Percentiles rank a stretch among this genome's conserved stretches.
phyloP scores from a whole-genome alignment of 345 rosid genomes.

The Balakata baccata region DNA sequence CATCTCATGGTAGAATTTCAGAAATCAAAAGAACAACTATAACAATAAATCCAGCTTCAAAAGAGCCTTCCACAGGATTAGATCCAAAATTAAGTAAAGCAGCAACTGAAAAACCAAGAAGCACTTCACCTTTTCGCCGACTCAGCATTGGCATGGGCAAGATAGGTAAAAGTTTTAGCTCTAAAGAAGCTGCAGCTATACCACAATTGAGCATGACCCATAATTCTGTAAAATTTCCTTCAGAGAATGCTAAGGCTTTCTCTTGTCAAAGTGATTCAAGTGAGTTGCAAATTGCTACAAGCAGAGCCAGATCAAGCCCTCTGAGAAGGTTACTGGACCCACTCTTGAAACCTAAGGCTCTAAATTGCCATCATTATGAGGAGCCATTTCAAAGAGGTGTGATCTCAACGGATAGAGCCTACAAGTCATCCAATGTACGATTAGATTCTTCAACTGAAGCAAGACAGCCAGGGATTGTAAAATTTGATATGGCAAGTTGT shows the following conservation, averaged over 20 bases:
- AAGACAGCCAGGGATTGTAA: slow-evolving; percentile 40
- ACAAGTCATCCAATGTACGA: slow-evolving; percentile 15
- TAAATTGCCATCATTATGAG: slow-evolving; percentile 32
- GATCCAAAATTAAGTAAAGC: slow-evolving; percentile 33
- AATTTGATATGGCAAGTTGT: slow-evolving; percentile 37
- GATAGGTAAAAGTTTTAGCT: slow-evolving; percentile 49
- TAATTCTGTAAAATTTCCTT: slow-evolving; percentile 38
- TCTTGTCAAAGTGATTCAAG: slow-evolving; percentile 29
- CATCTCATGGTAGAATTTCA: slow-evolving; percentile 29
- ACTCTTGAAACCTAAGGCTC: slow-evolving; percentile 57
- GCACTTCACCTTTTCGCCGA: slow-evolving; percentile 73
- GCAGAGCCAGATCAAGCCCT: slow-evolving; percentile 71
- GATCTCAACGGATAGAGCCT: slow-evolving; percentile 30
- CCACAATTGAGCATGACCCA: slow-evolving; percentile 29
- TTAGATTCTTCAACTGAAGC: slow-evolving; percentile 2
- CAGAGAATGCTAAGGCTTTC: slow-evolving; percentile 41
- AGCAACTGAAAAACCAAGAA: slow-evolving; percentile 54
- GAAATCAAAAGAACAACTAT: slow-evolving; percentile 31
- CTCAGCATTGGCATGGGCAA: slow-evolving; percentile 54
- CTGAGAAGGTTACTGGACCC: slow-evolving; percentile 81
- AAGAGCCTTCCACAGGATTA: slow-evolving; percentile 28
- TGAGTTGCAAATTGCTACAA: slow-evolving; percentile 35
- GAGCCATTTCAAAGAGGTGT: slow-evolving; percentile 43
- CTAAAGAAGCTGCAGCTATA: slow-evolving; percentile 38
- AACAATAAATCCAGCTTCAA: slow-evolving; percentile 5